Evolutionary conservation across 108 stramenopile species (phyloP).

Genomic region (Mediolabrus comicus): DNA sequence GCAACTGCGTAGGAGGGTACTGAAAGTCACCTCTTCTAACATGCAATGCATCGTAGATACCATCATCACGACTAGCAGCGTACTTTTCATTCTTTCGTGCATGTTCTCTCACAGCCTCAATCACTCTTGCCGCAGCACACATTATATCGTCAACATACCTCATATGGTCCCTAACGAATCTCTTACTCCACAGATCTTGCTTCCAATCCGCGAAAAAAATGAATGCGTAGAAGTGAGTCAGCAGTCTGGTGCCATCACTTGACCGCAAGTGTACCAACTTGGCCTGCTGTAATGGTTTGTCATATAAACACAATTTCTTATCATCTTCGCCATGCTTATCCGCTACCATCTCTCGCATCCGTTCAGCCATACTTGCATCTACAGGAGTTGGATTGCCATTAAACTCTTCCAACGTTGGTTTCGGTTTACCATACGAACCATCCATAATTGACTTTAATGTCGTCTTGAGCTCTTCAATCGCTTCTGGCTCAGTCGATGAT

Average conservation of each 20-base stretch:
- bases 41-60: conserved; percentile 81
- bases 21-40: conserved; percentile 80
- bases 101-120: conserved; percentile 44
- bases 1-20: conserved; percentile 45
- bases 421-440: conserved; percentile 46
- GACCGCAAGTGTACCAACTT: conserved; percentile 48
- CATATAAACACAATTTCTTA: conserved; percentile 47
- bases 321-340: conserved; percentile 22
- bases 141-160: conserved; percentile 53
- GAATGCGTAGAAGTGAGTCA: conserved; percentile 65
- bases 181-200: conserved; percentile 57
- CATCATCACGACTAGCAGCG: conserved; percentile 40
- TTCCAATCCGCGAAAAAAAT: conserved; percentile 69
- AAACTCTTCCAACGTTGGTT: conserved; percentile 45
- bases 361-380: conserved; percentile 49
- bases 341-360: conserved; percentile 62
- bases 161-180: conserved; percentile 56
- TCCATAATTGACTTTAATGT: conserved; percentile 42
- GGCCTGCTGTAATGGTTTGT: conserved; percentile 43
- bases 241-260: conserved; percentile 19
- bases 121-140: conserved; percentile 59
- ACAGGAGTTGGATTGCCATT: conserved; percentile 48
- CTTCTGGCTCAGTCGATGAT: conserved; percentile 20
- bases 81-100: conserved; percentile 33
- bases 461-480: conserved; percentile 34